Evolutionary conservation across 305 asterid species (phyloP), one percentile per base, ranked within the genome.

Genomic region (Euphrasia arctica): DNA sequence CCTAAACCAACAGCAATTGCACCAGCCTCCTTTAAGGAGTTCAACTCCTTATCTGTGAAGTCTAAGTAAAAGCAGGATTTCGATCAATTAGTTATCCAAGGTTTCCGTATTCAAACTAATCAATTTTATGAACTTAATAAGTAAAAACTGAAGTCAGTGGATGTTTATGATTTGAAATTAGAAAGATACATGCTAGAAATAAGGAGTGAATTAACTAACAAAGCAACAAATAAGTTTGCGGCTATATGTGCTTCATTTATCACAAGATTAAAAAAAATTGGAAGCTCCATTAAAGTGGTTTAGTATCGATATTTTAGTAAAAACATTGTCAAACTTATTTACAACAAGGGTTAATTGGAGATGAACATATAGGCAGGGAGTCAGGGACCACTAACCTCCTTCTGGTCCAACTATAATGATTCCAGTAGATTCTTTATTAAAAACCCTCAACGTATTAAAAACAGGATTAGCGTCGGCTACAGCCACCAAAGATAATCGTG

Each of bases 341-440:
- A 25, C 27, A 55, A 11, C 51, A 64, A 51, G 77, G 63, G 32
- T 45, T 2, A 36, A 50, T 43, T 55, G 54, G 54, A 27, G 7
- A 1, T 41, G 13, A 25, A 25, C 27, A 25, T 25, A 25, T 25
- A 25, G 27, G 27, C 27, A 25, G 27, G 27, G 27, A 25, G 27
- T 25, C 27, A 25, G 27, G 27, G 27, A 25, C 27, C 27, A 25
- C 27, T 81, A 57, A 91, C 98, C 98, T 84, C 98, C 98, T 87
- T 92, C 98, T 15, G 97, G 98, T 71, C 97, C 97, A 78, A 92
- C 68, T 57, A 92, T 85, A 72, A 89, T 68, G 67, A 85, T 67
- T 70, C 97, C 98, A 72, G 65, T 56, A 62, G 86, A 54, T 75
- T 81, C 91, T 63, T 67, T 73, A 15, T 62, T 59, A 12, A 70